Evolutionary conservation across 2,329 filamentous ascomycete species (phyloP), one percentile per base, ranked within the genome.

Genomic region (Alternaria alternata): DNA sequence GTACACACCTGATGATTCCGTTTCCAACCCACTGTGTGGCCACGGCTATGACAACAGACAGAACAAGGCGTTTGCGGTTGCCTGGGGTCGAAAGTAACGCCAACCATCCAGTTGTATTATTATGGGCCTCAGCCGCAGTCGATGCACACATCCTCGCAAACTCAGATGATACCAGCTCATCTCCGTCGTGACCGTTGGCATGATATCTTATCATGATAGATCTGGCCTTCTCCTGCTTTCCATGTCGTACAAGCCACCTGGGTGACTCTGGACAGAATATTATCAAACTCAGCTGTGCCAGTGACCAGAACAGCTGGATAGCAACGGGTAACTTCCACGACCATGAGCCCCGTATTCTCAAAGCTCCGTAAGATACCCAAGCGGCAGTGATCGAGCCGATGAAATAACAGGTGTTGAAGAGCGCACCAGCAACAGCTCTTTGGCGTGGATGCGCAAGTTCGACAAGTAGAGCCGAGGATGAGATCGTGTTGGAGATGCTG

Each of bases 161-260:
- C 36, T 69, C 65, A 2, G 9, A 34, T 3, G 16, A 38, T 0
- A 66, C 63, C 6, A 61, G 30, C 32, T 57, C 36, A 54, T 69
- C 67, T n/a, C 66, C 57, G 36, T 65, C 61, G 2, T 80, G 80
- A 48, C 86, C 81, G 42, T 63, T 67, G 1, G 83, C 80, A 63
- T 86, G 87, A 66, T 87, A 85, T 58, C 82, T 83, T 7, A 83
- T 81, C 34, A 90, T 76, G 7, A 87, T 81, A 3, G 78, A 71
- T 24, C 82, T 77, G 1, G 85, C 86, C 63, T 87, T 81, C 22
- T 86, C 85, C 4, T 80, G 74, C 16, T 83, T 81, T 36, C 84
- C 83, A 28, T 85, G 80, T 52, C 80, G 79, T 49, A 86, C 82
- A n/a, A 88, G 77, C 86, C 86, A 88, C 53, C 87, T 80, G 2